Percentiles rank a stretch among this genome's conserved stretches.
These are phyloP conservation scores for Opeltia flavorubescens DNA, from an alignment of 495 filamentous ascomycete genomes.

Conservation along the genomic window DNA sequence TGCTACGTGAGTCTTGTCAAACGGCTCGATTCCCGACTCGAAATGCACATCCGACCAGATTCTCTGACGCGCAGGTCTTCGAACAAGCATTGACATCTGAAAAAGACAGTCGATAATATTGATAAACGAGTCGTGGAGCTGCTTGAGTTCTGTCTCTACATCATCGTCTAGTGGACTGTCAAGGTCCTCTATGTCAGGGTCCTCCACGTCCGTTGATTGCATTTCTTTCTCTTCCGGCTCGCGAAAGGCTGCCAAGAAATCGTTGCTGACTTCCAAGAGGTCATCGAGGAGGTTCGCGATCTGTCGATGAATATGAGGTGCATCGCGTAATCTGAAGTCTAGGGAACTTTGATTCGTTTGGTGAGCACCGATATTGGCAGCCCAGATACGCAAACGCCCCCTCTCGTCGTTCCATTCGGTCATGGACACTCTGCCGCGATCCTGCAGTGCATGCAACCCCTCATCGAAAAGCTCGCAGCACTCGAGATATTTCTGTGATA, in stretches of 20 bases:
- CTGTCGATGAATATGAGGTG: slow-evolving; percentile 26
- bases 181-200: not conserved
- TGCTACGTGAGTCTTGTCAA: slow-evolving; percentile 13
- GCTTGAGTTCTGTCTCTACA: slow-evolving; percentile 1
- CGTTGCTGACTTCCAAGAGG: slow-evolving; percentile 8
- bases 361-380: slow-evolving; percentile 31
- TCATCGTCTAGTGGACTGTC: not conserved
- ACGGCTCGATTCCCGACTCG: not conserved
- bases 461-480: too few species aligned
- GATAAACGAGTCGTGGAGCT: not conserved
- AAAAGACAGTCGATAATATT: slow-evolving; percentile 13
- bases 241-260: too few species aligned
- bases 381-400: slow-evolving; percentile 30
- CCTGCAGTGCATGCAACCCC: too few species aligned
- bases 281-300: slow-evolving; percentile 21
- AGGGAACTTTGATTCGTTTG: slow-evolving; percentile 26
- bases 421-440: too few species aligned
- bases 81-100: slow-evolving; percentile 18
- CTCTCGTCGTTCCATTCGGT: slow-evolving; percentile 21
- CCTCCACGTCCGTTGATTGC: too few species aligned
- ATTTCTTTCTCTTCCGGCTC: too few species aligned
- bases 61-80: slow-evolving; percentile 14
- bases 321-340: slow-evolving; percentile 31
- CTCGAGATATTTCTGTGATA: too few species aligned
- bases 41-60: not conserved